phyloP scores from a whole-genome alignment of 169 alveolate species.

The Eimeria praecox region DNA sequence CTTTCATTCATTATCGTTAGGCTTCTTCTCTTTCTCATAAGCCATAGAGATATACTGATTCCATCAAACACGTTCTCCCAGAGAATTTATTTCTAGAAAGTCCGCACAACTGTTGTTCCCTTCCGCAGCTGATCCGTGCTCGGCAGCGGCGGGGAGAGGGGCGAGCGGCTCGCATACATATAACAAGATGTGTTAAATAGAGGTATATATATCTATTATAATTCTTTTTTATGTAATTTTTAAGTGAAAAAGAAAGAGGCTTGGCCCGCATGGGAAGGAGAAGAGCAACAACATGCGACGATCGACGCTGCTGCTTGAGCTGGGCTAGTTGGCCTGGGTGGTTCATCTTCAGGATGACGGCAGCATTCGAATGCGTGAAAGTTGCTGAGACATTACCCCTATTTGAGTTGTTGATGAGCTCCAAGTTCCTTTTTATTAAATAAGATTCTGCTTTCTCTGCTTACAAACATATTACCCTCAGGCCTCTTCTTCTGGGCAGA shows the following conservation, averaged over 20 bases:
- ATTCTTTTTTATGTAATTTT: not conserved
- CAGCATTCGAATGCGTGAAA: not conserved
- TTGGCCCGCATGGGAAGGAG: not conserved
- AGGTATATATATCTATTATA: not conserved
- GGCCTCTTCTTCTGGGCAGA: not conserved
- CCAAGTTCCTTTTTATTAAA: not conserved
- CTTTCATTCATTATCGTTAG: not conserved
- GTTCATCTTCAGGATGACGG: not conserved
- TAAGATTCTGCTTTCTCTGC: not conserved
- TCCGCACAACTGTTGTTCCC: not conserved
- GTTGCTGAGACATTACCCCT: not conserved
- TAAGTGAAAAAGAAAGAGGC: not conserved
- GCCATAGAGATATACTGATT: not conserved
- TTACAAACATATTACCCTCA: not conserved
- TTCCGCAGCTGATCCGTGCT: not conserved
- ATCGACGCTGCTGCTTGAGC: not conserved
- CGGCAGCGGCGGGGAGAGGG: conserved; percentile 20
- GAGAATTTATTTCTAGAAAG: not conserved
- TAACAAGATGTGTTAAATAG: too few relatives aligned
- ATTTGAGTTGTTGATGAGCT: not conserved
- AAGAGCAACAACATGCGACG: not conserved
- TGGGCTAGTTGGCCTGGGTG: conserved; percentile 1
- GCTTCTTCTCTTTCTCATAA: not conserved
- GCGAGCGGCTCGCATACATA: not conserved
- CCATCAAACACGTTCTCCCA: not conserved